Percentiles rank a stretch among this genome's conserved stretches.
Conservation (phyloP, 495 filamentous ascomycete genomes). For the Penicillium arizonense region DNA sequence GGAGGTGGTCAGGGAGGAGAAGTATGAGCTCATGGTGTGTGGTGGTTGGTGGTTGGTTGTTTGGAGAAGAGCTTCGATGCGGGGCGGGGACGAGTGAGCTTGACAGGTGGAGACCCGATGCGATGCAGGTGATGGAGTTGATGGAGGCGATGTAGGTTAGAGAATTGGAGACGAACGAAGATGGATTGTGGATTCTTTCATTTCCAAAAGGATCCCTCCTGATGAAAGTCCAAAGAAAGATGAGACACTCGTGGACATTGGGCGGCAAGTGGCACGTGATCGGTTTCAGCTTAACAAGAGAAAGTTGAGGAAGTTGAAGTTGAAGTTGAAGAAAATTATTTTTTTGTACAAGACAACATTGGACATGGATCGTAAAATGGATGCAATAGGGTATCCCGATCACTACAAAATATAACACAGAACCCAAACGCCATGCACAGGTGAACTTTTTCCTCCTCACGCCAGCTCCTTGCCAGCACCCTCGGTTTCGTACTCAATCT, state of each 20-base stretch:
- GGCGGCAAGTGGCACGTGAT: conserved; percentile 16
- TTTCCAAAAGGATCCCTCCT: conserved; percentile 24
- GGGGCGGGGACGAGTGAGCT: conserved; percentile 26
- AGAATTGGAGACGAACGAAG: neutral
- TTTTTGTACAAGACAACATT: conserved; percentile 12
- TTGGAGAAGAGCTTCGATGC: conserved; percentile 17
- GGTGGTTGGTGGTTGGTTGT: neutral
- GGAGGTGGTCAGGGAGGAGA: conserved; percentile 61
- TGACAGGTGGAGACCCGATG: conserved; percentile 6
- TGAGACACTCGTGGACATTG: conserved; percentile 1
- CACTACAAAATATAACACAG: conserved; percentile 17
- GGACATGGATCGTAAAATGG: conserved; percentile 17
- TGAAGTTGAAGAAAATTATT: neutral
- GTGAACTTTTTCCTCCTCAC: conserved; percentile 34
- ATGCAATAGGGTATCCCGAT: conserved; percentile 45
- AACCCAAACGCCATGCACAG: conserved; percentile 42
- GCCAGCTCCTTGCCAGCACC: conserved; percentile 49
- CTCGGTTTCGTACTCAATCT: conserved; percentile 74
- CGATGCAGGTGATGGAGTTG: neutral
- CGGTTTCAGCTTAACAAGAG: conserved; percentile 2
- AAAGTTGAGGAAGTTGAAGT: neutral
- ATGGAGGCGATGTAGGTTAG: no score
- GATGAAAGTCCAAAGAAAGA: conserved; percentile 4
- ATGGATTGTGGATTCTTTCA: neutral
- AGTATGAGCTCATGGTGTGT: conserved; percentile 71